Conservation (phyloP, 2,329 filamentous ascomycete species). For the Immersiporthe knoxdaviesiana region DNA sequence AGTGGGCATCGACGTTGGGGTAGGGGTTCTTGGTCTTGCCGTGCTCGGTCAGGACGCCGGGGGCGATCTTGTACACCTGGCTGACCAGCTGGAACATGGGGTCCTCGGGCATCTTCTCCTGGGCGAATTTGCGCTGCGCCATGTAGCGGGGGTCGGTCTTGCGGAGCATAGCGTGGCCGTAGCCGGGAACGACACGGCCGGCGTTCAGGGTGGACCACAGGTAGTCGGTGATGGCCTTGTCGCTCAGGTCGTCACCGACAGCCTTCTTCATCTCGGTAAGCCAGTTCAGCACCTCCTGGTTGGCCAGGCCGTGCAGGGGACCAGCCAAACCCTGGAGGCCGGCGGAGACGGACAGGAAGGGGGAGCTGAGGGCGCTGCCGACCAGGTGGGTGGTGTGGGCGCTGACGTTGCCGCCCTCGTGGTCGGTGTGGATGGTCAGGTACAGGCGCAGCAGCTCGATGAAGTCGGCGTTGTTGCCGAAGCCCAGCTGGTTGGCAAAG, state of each 20-base stretch:
- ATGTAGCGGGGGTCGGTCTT: conserved; percentile 99
- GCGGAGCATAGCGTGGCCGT: conserved; percentile 97
- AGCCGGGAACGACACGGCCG: conserved; percentile 95
- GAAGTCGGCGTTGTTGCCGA: conserved; percentile 92
- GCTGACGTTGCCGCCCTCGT: conserved; percentile 98
- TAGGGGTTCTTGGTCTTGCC: conserved; percentile 99
- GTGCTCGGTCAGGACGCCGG: conserved; percentile 96
- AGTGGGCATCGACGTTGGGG: conserved; percentile 99
- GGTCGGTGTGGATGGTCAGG: conserved; percentile 99
- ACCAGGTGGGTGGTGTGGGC: conserved; percentile 99
- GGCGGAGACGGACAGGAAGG: conserved; percentile 93
- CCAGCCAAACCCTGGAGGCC: conserved; percentile 98
- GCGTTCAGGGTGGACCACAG: conserved; percentile 96
- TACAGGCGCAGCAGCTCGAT: conserved; percentile 98
- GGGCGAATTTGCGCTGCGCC: conserved; percentile 96
- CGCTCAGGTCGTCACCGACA: conserved; percentile 91
- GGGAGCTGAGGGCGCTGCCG: conserved; percentile 93
- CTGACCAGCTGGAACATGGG: conserved; percentile 99
- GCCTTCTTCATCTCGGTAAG: conserved; percentile 98
- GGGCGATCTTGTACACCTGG: conserved; percentile 99
- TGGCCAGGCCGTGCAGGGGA: conserved; percentile 97
- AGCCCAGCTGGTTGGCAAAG: conserved; percentile 99
- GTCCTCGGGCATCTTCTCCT: conserved; percentile 90
- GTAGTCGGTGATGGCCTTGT: conserved; percentile 97
- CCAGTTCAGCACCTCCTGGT: conserved; percentile 99